Base-by-base conservation (phyloP, 805 yeast genomes). In the Metschnikowia corniflorae region DNA sequence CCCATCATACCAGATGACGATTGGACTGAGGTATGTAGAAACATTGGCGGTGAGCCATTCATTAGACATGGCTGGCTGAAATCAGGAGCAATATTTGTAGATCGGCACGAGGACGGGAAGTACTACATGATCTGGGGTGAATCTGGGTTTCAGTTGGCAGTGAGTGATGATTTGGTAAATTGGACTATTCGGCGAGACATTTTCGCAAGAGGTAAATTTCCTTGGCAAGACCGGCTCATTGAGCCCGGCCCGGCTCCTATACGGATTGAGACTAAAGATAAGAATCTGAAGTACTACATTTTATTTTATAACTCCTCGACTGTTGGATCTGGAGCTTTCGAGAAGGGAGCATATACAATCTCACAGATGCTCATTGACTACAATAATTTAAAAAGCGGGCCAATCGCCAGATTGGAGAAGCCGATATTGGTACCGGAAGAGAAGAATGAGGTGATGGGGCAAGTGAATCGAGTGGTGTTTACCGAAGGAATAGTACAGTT, bases 91-190 rank as follows among this genome's bases (percentile, higher is more conserved):
- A 45, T 67, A 1, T 62, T 67, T 40, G 55, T 56, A 6, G 66
- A 65, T 26, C 28, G 34, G 21, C 50, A 52, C 31, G 39, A 41
- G 13, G 64, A 63, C 40, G 69, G 69, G 4, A 50, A 54, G 25
- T 66, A 60, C 40, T 63, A 65, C 43, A 67, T 67, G 72, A 56
- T 67, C 16, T 67, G 69, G 68, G 72, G 72, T 16, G 72, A 67
- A 45, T 54, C 61, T 8, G 57, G 58, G 23, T 54, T 67, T 37
- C 60, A 63, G 42, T 51, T 67, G 42, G 71, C 70, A 4, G 53
- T 46, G 19, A 58, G 66, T 7, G 46, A 44, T 19, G 70, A 67
- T 39, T 42, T 65, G 39, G 42, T 57, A n/a, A 39, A 59, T 36
- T 67, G 72, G 72, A 46, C 51, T 31, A 53, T 47, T 35, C 45